phyloP scores from a whole-genome alignment of 169 alveolate species.

The Cyclospora cayetanensis region DNA sequence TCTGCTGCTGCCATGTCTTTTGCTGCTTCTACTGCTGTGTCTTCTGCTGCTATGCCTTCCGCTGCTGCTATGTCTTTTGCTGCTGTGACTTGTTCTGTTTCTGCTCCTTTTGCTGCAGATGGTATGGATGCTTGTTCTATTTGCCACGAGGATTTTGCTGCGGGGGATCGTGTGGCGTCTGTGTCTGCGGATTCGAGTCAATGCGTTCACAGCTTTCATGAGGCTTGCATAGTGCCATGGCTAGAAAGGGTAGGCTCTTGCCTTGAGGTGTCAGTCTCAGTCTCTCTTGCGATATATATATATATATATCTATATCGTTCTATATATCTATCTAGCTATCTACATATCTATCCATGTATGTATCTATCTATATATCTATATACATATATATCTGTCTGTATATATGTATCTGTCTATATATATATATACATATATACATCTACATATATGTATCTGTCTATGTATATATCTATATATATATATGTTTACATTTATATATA shows the following conservation, averaged over 20 bases:
- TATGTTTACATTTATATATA: too few relatives aligned
- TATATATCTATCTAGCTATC: too few relatives aligned
- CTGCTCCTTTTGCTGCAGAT: background rate
- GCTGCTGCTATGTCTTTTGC: background rate
- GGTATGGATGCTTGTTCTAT: background rate
- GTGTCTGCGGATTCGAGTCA: conserved; percentile 76
- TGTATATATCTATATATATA: too few relatives aligned
- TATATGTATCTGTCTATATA: too few relatives aligned
- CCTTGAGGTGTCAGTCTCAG: background rate
- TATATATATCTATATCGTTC: too few relatives aligned
- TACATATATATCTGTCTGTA: too few relatives aligned
- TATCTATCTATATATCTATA: too few relatives aligned
- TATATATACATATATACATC: too few relatives aligned
- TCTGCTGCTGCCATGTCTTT: background rate
- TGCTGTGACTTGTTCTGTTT: background rate
- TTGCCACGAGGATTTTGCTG: background rate
- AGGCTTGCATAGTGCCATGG: conserved; percentile 95
- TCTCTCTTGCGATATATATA: too few relatives aligned
- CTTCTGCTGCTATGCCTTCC: background rate
- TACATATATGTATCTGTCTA: too few relatives aligned
- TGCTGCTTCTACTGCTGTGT: background rate
- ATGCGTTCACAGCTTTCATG: conserved; percentile 95
- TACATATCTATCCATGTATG: too few relatives aligned
- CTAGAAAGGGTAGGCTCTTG: conserved; percentile 75
- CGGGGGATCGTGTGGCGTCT: background rate